Base-by-base conservation (phyloP, 1,139 yeast species). In the Candida frijolesensis region DNA sequence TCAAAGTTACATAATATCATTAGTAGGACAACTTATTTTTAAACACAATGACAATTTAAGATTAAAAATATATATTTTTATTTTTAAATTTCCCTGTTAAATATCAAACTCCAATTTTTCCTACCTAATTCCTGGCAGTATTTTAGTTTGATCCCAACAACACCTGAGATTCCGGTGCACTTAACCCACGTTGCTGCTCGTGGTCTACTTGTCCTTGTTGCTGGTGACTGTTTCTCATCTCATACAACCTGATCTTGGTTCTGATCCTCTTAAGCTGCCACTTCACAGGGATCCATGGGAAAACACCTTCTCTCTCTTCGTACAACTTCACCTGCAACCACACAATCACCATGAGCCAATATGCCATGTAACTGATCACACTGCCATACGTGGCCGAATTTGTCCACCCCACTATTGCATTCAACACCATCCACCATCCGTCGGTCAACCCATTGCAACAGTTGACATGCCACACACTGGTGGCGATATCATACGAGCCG, bases 341-440 rank as follows among this genome's bases (percentile, higher is more conserved):
- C 0, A 66, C 51, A 42, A 86, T 82, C 12, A 90, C 81, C 34
- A 78, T 67, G 5, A 82, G 44, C 99, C 99, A 92, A 70, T 89
- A 92, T 5, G 74, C 55, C 57, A 83, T 79, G 68, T 92, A 92
- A 47, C 91, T 81, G 18, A 79, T 67, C n/a, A 92, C 91, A 39
- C 96, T 89, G 16, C 97, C 97, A 64, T 88, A 89, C 1, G 97
- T 91, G 15, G 97, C 98, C 35, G 95, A 83, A 68, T 92, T 92
- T 35, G 94, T 89, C 99, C 99, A 92, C 1, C 98, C 99, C 51
- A 94, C 78, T 12, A 92, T 73, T 5, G 98, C 97, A 59, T 94
- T 91, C 66, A 91, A 80, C 35, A 92, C 78, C 86, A 89, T 90
- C 97, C 97, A 92, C 55, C 96, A 94, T 35, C 92, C 92, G 65